phyloP scores from a whole-genome alignment of 805 yeast species.

The Metschnikowia vanudenii region DNA sequence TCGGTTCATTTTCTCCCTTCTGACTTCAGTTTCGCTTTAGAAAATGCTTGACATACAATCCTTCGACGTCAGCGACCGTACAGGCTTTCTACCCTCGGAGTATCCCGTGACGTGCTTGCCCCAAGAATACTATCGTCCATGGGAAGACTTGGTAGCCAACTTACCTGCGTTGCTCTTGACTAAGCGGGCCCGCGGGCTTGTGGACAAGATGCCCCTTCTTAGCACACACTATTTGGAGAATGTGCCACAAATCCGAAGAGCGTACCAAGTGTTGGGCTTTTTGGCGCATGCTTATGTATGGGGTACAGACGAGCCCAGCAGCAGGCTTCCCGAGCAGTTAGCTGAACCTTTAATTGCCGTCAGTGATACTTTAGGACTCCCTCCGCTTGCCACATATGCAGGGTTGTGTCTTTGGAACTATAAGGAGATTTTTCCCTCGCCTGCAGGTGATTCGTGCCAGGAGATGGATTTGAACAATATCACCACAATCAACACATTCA shows the following conservation, averaged over 20 bases:
- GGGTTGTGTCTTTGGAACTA: constrained; percentile 88
- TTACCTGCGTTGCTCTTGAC: constrained; percentile 76
- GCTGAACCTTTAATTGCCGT: constrained; percentile 68
- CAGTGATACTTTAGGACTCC: constrained; percentile 62
- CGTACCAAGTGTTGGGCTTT: constrained; percentile 76
- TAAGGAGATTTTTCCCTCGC: constrained; percentile 53
- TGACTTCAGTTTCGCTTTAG: background rate
- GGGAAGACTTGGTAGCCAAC: constrained; percentile 70
- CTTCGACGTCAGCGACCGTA: constrained; percentile 64
- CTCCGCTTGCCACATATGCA: constrained; percentile 87
- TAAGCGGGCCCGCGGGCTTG: constrained; percentile 53
- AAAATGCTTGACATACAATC: constrained; percentile 41
- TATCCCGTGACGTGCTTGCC: constrained; percentile 63
- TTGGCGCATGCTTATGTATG: constrained; percentile 88
- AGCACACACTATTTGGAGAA: constrained; percentile 44
- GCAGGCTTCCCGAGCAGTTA: constrained; percentile 62
- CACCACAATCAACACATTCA: constrained; percentile 78
- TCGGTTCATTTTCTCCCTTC: too few species aligned
- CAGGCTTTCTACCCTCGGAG: constrained; percentile 78
- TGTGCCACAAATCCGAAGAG: constrained; percentile 65
- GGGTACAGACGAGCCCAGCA: constrained; percentile 65
- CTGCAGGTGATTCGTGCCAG: constrained; percentile 22
- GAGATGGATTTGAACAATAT: constrained; percentile 61
- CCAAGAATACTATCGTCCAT: constrained; percentile 60
- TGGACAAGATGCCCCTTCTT: constrained; percentile 65